phyloP scores from a whole-genome alignment of 225 moss, liverwort and hornwort genomes.

The Anthoceros angustus region DNA sequence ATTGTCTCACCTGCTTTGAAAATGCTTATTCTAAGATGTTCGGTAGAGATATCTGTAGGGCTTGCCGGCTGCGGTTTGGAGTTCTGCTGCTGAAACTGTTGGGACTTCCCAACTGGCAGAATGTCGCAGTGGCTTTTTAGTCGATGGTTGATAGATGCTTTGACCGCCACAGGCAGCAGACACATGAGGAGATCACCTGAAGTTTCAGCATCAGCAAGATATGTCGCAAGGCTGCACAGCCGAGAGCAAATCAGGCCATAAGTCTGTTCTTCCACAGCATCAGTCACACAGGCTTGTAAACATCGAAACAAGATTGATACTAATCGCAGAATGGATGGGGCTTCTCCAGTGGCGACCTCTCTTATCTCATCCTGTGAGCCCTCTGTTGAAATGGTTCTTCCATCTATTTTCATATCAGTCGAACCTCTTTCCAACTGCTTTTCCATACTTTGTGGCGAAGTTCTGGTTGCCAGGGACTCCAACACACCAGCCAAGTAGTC shows the following conservation, averaged over 20 bases:
- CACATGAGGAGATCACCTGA: constrained; percentile 28
- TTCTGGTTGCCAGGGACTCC: constrained; percentile 18
- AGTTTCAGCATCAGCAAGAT: constrained; percentile 18
- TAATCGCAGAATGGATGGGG: not conserved
- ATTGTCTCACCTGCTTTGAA: constrained; percentile 25
- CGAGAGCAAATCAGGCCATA: constrained; percentile 14
- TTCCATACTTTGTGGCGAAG: constrained; percentile 1
- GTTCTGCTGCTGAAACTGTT: not conserved
- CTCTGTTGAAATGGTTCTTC: constrained; percentile 12
- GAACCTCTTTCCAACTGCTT: constrained; percentile 4
- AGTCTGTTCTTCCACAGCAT: not conserved
- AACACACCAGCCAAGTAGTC: constrained; percentile 26
- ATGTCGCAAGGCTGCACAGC: constrained; percentile 24
- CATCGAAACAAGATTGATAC: not conserved
- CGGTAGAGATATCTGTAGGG: constrained; percentile 12
- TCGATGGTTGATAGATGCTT: constrained; percentile 13
- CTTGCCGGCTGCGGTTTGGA: constrained; percentile 15
- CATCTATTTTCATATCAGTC: constrained; percentile 27
- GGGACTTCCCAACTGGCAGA: not conserved
- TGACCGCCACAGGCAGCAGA: constrained; percentile 28
- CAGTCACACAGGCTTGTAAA: not conserved
- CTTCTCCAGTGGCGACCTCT: not conserved
- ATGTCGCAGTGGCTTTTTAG: not conserved
- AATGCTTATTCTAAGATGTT: constrained; percentile 13
- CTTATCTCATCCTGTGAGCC: constrained; percentile 6